A percentile compares a stretch with the other conserved stretches of the same genome.
Evolutionary conservation across 1,139 yeast species (phyloP).

Genomic region (Lodderomyces jiufengensis): DNA sequence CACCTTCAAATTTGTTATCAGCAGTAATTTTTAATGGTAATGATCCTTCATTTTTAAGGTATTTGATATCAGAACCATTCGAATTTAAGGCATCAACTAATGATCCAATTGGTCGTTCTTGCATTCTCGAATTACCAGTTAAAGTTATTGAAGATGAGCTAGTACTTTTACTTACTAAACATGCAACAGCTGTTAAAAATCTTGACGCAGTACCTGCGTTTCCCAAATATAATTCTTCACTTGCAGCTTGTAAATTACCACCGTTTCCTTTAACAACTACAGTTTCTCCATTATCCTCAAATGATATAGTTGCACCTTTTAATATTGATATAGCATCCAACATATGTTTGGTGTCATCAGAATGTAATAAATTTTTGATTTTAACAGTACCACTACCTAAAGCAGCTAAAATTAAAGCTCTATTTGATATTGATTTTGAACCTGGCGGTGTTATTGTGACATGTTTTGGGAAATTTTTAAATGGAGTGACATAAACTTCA

Average conservation of each 20-base stretch:
- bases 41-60: constrained; percentile 74
- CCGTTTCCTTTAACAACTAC: constrained; percentile 86
- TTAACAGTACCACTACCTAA: constrained; percentile 82
- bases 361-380: constrained; percentile 81
- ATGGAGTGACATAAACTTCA: constrained; percentile 65
- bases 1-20: constrained; percentile 77
- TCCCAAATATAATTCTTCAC: constrained; percentile 75
- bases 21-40: constrained; percentile 75
- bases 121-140: constrained; percentile 97
- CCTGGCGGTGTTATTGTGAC: constrained; percentile 83
- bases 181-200: constrained; percentile 86
- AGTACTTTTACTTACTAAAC: constrained; percentile 50
- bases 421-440: constrained; percentile 91
- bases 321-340: constrained; percentile 76
- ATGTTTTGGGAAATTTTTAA: constrained; percentile 38
- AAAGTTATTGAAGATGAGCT: constrained; percentile 48
- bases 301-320: constrained; percentile 75
- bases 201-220: constrained; percentile 99
- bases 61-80: constrained; percentile 75
- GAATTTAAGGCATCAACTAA: constrained; percentile 82
- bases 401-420: constrained; percentile 92
- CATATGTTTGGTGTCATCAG: constrained; percentile 96
- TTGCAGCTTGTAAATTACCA: constrained; percentile 62
- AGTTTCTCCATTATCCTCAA: constrained; percentile 87
- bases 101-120: constrained; percentile 96